Conservation (phyloP, 2,329 filamentous ascomycete species). For the Alternaria gansuensis region DNA sequence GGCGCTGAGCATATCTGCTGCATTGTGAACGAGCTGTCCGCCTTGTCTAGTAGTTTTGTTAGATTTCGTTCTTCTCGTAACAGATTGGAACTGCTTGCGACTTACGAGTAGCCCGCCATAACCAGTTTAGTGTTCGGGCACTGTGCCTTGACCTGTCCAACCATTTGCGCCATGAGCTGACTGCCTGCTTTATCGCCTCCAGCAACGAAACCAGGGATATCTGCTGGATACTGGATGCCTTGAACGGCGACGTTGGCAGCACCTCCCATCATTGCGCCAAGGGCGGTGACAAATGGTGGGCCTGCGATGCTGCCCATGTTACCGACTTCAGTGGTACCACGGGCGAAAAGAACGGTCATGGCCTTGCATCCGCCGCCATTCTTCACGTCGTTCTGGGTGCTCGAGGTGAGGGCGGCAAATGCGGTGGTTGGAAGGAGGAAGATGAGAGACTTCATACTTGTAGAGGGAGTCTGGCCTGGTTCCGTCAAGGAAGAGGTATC, state of each 20-base stretch:
- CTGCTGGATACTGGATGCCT: conserved; percentile 64
- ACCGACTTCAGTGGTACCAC: conserved; percentile 63
- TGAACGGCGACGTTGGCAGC: conserved; percentile 60
- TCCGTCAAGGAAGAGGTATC: conserved; percentile 3
- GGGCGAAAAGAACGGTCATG: conserved; percentile 66
- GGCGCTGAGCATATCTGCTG: conserved; percentile 46
- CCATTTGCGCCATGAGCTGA: conserved; percentile 55
- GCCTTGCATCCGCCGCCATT: conserved; percentile 52
- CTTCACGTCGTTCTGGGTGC: conserved; percentile 41
- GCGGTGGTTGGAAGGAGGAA: conserved; percentile 24
- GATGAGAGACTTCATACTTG: conserved; percentile 29
- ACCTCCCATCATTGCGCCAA: conserved; percentile 52
- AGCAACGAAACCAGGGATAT: conserved; percentile 55
- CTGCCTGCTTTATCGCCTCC: conserved; percentile 59
- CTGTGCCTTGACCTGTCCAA: conserved; percentile 51
- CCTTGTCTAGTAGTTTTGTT: conserved; percentile 44
- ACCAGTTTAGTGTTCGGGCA: conserved; percentile 60
- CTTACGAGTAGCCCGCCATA: conserved; percentile 60
- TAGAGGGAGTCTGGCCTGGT: neutral
- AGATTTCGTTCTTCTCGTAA: neutral
- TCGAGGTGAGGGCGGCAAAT: conserved; percentile 33
- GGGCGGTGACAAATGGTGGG: conserved; percentile 60
- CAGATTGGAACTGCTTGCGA: conserved; percentile 7
- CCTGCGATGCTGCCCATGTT: conserved; percentile 63
- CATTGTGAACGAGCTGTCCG: conserved; percentile 58